Evolutionary conservation across 2,329 filamentous ascomycete genomes (phyloP), one percentile per base, ranked within the genome.

Genomic region (Cercospora canescens): DNA sequence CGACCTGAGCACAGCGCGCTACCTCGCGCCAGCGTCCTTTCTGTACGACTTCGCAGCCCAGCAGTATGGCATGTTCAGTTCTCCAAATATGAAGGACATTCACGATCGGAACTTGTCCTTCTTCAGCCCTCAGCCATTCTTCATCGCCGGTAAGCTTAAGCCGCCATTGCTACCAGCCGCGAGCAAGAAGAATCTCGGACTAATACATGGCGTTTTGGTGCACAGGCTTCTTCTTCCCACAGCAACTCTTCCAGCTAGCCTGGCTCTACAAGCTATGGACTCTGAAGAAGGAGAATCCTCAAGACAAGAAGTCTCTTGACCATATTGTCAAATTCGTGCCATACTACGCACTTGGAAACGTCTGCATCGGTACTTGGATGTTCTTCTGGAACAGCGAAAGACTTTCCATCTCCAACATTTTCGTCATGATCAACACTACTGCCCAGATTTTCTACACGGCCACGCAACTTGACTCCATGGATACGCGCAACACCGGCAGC

Each of bases 301-400:
- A 75, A 56, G 70, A 81, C 37, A 75, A 78, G 45, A 78, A 79
- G 54, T 83, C 87, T 35, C 69, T 83, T 1, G 76, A 80, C 4
- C 77, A 80, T 56, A 87, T 88, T 77, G 78, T 84, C 4, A 81
- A 82, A 60, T 88, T 82, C 70, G 83, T 83, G 9, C 86, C 85
- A 3, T 85, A 81, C 66, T 88, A 88, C 72, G 79, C 79, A 3
- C 63, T 87, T 4, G 86, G 86, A 0, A 88, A 88, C 71, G 63
- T 87, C 1, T 87, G 86, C 72, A 88, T 88, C 64, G 86, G 85
- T 39, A 83, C 85, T 82, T 71, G 69, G 54, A 87, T 88, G 85
- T 81, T 88, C 70, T 87, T 87, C 78, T 88, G 86, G 86, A 88
- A 88, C 70, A 70, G 79, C 1, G 80, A 81, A 3, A 73, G 81